A percentile compares a stretch with the other conserved stretches of the same genome.
Evolutionary conservation across 768 basidiomycete species (phyloP).

Genomic region (Neoboletus magnificus): DNA sequence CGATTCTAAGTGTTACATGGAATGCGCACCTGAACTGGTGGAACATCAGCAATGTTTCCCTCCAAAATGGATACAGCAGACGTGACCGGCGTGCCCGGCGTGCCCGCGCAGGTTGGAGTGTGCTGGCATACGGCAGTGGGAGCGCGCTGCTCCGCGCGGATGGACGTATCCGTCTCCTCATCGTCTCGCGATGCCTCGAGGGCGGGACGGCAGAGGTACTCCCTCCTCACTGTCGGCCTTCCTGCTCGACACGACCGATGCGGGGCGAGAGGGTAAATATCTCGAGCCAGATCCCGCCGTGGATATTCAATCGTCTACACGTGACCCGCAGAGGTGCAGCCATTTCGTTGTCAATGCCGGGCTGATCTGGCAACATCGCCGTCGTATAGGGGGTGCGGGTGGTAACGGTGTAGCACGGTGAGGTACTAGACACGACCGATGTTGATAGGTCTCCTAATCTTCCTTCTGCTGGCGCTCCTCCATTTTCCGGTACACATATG

Average conservation of each 20-base stretch:
- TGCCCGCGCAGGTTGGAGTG: not conserved
- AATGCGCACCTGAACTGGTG: not conserved
- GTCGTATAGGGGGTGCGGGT: too few species aligned
- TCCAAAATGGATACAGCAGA: not conserved
- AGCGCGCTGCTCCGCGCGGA: not conserved
- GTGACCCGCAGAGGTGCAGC: too few species aligned
- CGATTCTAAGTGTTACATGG: not conserved
- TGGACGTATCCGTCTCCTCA: not conserved
- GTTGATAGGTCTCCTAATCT: too few species aligned
- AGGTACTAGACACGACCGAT: too few species aligned
- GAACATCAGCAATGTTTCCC: not conserved
- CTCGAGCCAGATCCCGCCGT: not conserved
- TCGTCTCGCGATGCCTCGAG: not conserved
- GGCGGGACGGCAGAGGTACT: not conserved
- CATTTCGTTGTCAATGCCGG: too few species aligned
- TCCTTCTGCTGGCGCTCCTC: too few species aligned
- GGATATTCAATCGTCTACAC: too few species aligned
- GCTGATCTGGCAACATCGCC: too few species aligned
- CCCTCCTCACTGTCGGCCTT: not conserved
- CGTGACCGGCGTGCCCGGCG: too few species aligned
- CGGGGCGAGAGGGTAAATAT: not conserved
- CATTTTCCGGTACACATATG: too few species aligned
- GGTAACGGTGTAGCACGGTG: too few species aligned
- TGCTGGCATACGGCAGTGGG: not conserved
- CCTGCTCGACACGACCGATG: not conserved